Percentiles rank a stretch among this genome's conserved stretches.
Evolutionary conservation across 768 basidiomycete genomes (phyloP).

Genomic region (Xerocomus brunneocitrinus): DNA sequence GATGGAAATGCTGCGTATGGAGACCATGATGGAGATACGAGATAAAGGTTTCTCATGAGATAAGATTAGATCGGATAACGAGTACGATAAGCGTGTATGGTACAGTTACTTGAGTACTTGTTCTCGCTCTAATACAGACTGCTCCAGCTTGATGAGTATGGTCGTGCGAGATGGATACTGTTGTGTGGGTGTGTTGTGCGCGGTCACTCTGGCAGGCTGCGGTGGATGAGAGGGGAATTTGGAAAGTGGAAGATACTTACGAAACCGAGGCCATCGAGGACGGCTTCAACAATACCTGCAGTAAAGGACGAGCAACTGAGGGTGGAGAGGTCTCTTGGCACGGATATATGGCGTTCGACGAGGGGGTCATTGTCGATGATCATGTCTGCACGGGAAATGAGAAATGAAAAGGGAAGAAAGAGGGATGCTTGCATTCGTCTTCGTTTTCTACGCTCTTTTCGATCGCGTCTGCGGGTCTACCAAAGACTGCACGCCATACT

Average conservation of each 20-base stretch:
- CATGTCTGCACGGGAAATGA: slow-evolving; percentile 63
- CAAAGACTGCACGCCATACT: slow-evolving; percentile 92
- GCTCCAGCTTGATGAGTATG: slow-evolving; percentile 96
- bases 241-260: slow-evolving; percentile 46
- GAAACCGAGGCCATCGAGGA: slow-evolving; percentile 89
- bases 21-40: slow-evolving; percentile 41
- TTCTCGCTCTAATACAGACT: slow-evolving; percentile 89
- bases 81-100: slow-evolving; percentile 2
- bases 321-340: slow-evolving; percentile 90
- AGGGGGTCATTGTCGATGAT: slow-evolving; percentile 95
- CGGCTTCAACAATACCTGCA: slow-evolving; percentile 96
- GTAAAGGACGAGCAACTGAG: slow-evolving; percentile 97
- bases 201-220: slow-evolving; percentile 94
- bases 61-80: slow-evolving; percentile 15
- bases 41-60: neutral
- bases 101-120: slow-evolving; percentile 69
- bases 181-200: slow-evolving; percentile 84
- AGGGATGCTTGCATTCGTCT: slow-evolving; percentile 74
- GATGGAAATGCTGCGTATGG: slow-evolving; percentile 52
- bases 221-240: slow-evolving; percentile 8
- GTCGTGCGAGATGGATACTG: slow-evolving; percentile 83
- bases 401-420: neutral
- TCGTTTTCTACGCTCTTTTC: slow-evolving; percentile 96
- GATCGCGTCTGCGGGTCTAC: slow-evolving; percentile 88
- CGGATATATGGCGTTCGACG: slow-evolving; percentile 86